Base-by-base conservation (phyloP, 2,329 filamentous ascomycete genomes). In the Fusarium tuaranense region DNA sequence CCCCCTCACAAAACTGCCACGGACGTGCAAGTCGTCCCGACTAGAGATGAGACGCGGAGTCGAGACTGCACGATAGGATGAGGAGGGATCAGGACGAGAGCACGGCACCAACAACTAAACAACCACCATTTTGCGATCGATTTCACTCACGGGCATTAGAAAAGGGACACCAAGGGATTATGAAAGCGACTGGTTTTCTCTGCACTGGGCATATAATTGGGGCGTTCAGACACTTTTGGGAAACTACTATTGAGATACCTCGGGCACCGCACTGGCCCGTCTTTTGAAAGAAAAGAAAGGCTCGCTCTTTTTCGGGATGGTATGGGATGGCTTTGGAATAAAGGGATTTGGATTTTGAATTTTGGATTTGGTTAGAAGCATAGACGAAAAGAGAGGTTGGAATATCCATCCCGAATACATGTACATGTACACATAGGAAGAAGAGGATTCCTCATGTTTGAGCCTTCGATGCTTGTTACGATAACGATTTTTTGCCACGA, bases 1-100 rank as follows among this genome's bases (percentile, higher is more conserved):
- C 34, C 76, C 81, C 36, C 77, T 82, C 58, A 77, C 80, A 41
- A 86, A 86, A 68, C 76, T 84, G 58, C 79, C 81, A 71, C 83
- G 87, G 67, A 82, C 81, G n/a, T 85, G 82, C 76, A 82, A 79
- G 44, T 73, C 84, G 27, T 79, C 82, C 57, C 78, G 84, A 67
- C 81, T 85, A 65, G 85, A 86, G 74, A 77, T 84, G 48, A 83
- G 81, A 55, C 74, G 76, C 32, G 78, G 76, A 60, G 60, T 79
- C 18, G 78, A 78, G 60, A 79, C 78, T 62, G 76, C 78, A 36
- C 72, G 70, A 64, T 71, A 69, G 41, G 55, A 60, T 36, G 38
- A 41, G 58, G 62, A 69, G 44, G 36, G 41, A 55, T 34, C 62
- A 8, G 41, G 55, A 53, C 53, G 57, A 51, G 65, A 48, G 20